Conservation (phyloP, 805 yeast species). For the Yarrowia divulgata region DNA sequence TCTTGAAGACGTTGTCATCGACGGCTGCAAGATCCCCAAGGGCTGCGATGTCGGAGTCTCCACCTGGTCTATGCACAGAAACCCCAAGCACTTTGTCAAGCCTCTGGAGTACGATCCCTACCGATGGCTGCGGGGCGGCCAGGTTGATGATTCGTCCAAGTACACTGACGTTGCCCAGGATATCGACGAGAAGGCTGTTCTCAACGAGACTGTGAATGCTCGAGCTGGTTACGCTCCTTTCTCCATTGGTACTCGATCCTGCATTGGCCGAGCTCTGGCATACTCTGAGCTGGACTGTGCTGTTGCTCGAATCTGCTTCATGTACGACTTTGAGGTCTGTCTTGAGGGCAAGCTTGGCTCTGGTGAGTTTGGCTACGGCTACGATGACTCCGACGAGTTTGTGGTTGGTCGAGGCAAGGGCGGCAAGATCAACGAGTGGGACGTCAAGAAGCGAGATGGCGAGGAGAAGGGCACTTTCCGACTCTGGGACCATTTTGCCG, state of each 20-base stretch:
- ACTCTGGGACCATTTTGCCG: conserved; percentile 43
- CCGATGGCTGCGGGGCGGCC: conserved; percentile 41
- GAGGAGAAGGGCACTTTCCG: conserved; percentile 40
- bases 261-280: conserved; percentile 42
- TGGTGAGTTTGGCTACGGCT: conserved; percentile 41
- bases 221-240: conserved; percentile 41
- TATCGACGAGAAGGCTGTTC: conserved; percentile 10
- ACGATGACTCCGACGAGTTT: conserved; percentile 36
- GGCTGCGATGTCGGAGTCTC: conserved; percentile 42
- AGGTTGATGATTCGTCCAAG: conserved; percentile 27
- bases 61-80: conserved; percentile 38
- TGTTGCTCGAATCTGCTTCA: conserved; percentile 41
- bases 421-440: conserved; percentile 38
- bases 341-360: conserved; percentile 41
- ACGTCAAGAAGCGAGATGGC: conserved; percentile 39
- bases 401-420: conserved; percentile 40
- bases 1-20: conserved; percentile 38
- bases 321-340: conserved; percentile 42
- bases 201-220: conserved; percentile 34
- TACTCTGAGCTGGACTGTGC: conserved; percentile 42
- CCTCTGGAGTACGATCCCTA: conserved; percentile 41
- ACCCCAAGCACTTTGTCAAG: conserved; percentile 38
- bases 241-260: conserved; percentile 42
- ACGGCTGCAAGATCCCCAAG: conserved; percentile 40
- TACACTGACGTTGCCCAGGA: conserved; percentile 25